phyloP scores from a whole-genome alignment of 1,284 basidiomycete species.

The Anthracocystis setariae region DNA sequence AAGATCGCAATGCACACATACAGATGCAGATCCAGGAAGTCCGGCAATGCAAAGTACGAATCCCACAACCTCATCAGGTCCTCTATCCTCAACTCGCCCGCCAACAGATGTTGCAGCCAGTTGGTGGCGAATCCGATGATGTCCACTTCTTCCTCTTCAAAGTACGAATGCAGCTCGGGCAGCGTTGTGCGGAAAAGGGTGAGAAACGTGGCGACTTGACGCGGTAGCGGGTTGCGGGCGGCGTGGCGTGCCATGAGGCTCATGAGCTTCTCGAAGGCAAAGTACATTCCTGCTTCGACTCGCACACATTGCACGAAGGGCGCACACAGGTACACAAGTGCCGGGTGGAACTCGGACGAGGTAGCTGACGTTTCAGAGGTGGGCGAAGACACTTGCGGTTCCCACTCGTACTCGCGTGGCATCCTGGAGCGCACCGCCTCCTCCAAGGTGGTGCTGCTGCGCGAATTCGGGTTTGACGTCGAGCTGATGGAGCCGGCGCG shows the following conservation, averaged over 20 bases:
- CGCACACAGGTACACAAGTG: conserved; percentile 64
- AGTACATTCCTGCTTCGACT: conserved; percentile 68
- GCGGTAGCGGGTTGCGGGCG: conserved; percentile 50
- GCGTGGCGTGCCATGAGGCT: conserved; percentile 56
- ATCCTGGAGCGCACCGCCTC: conserved; percentile 40
- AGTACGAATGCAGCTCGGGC: conserved; percentile 67
- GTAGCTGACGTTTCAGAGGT: conserved; percentile 6
- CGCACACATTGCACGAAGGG: conserved; percentile 67
- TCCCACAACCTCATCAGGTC: conserved; percentile 67
- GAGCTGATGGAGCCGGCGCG: conserved; percentile 36
- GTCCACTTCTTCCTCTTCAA: conserved; percentile 68
- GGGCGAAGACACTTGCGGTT: conserved; percentile 32
- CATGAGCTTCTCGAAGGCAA: conserved; percentile 67
- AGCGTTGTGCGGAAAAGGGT: conserved; percentile 65
- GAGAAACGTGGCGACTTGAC: conserved; percentile 64
- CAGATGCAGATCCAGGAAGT: conserved; percentile 66
- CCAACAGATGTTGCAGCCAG: conserved; percentile 66
- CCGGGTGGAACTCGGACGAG: conserved; percentile 60
- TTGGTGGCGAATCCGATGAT: conserved; percentile 62
- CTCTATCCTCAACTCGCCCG: conserved; percentile 63
- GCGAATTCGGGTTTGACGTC: not conserved
- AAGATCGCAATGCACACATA: conserved; percentile 68
- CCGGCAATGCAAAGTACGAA: conserved; percentile 66
- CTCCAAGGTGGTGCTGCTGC: conserved; percentile 9
- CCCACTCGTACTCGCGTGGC: conserved; percentile 58